A percentile compares a stretch with the other conserved stretches of the same genome.
Evolutionary conservation across 345 rosid genomes (phyloP).

Genomic region (Microthlaspi erraticum): DNA sequence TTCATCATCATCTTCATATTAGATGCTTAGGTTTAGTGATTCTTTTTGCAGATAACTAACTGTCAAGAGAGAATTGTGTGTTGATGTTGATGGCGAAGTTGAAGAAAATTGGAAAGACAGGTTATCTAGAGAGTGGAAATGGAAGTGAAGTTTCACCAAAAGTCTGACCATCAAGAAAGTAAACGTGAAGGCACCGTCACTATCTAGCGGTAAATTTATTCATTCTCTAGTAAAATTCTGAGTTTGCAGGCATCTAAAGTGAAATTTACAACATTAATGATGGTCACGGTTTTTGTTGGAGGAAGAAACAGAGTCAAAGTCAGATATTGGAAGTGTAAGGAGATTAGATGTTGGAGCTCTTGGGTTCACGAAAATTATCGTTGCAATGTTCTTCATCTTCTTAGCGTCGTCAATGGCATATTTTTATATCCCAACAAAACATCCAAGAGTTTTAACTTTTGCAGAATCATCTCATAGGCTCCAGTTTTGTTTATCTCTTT

Average conservation of each 20-base stretch:
- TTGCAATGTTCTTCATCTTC: constrained; percentile 46
- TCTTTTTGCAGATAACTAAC: constrained; percentile 60
- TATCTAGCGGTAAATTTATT: constrained; percentile 35
- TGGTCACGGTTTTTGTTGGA: constrained; percentile 40
- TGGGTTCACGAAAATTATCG: constrained; percentile 52
- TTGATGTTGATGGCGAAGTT: constrained; percentile 63
- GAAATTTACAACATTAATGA: constrained; percentile 31
- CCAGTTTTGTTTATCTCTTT: constrained; percentile 34
- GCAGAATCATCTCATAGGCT: constrained; percentile 28
- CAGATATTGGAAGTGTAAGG: constrained; percentile 52
- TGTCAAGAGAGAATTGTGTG: constrained; percentile 64
- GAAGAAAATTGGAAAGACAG: constrained; percentile 53
- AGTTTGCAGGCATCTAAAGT: constrained; percentile 15
- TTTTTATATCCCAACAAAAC: constrained; percentile 39
- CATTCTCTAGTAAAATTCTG: background rate
- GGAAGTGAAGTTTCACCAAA: constrained; percentile 33
- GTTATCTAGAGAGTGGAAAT: constrained; percentile 31
- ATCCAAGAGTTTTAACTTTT: constrained; percentile 23
- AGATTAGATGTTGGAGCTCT: constrained; percentile 70
- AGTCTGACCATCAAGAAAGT: constrained; percentile 39
- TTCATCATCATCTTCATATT: constrained; percentile 19
- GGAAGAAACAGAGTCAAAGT: constrained; percentile 40
- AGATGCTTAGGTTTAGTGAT: constrained; percentile 8
- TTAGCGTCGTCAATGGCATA: constrained; percentile 56
- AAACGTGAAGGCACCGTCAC: constrained; percentile 33